A percentile compares a stretch with the other conserved stretches of the same genome.
Evolutionary conservation across 441 rosid genomes (phyloP).

Genomic region (Kokia cookei): DNA sequence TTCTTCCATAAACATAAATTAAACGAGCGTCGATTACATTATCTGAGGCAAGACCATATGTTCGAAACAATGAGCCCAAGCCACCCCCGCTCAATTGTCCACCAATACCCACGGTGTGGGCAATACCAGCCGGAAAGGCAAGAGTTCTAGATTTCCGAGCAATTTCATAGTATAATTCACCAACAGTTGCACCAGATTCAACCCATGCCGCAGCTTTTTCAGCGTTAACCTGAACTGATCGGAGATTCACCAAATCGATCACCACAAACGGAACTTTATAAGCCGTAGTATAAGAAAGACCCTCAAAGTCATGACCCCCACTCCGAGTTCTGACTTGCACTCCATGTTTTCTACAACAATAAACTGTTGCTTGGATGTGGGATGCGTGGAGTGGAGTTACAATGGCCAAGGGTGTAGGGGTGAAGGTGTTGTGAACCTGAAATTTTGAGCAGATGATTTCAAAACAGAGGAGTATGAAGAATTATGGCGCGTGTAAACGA

Average conservation of each 20-base stretch:
- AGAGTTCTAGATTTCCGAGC: slow-evolving; percentile 10
- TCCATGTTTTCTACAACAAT: slow-evolving; percentile 19
- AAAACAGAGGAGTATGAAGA: slow-evolving; percentile 29
- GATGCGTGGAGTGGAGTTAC: slow-evolving; percentile 27
- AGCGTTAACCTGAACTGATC: slow-evolving; percentile 24
- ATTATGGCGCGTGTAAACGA: slow-evolving; percentile 15
- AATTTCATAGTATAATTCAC: slow-evolving; percentile 23
- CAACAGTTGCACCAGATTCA: slow-evolving; percentile 48
- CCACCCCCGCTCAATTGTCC: slow-evolving; percentile 31
- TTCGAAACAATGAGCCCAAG: slow-evolving; percentile 13
- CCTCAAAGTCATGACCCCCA: slow-evolving; percentile 62
- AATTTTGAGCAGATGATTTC: slow-evolving; percentile 31
- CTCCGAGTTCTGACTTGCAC: slow-evolving; percentile 33
- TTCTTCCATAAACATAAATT: slow-evolving; percentile 32
- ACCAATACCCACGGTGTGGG: slow-evolving; percentile 21
- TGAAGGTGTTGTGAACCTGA: slow-evolving; percentile 27
- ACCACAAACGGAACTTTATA: slow-evolving; percentile 32
- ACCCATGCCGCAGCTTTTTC: slow-evolving; percentile 37
- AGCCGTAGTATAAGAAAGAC: slow-evolving; percentile 33
- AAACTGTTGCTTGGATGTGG: slow-evolving; percentile 32
- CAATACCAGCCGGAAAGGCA: slow-evolving; percentile 19
- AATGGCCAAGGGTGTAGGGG: slow-evolving; percentile 35
- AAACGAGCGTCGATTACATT: slow-evolving; percentile 38
- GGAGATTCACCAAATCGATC: slow-evolving; percentile 46
- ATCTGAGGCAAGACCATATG: slow-evolving; percentile 19